Conservation (phyloP, 306 rosid species). For the Casuarina glauca region DNA sequence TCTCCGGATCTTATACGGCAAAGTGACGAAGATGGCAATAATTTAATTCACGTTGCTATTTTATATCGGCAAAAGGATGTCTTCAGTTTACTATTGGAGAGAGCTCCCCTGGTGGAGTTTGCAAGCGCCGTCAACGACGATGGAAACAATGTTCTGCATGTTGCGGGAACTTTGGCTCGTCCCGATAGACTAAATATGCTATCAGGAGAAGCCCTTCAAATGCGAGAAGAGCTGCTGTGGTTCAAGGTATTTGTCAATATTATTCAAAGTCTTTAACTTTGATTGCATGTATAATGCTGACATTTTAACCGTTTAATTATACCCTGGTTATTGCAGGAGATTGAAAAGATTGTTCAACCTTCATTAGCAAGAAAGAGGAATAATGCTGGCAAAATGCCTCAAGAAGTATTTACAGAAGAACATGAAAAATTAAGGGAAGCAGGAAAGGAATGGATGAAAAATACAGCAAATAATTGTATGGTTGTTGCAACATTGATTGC, state of each 20-base stretch:
- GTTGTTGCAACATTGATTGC: neutral
- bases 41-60: too few species aligned
- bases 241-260: neutral
- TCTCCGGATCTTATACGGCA: too few species aligned
- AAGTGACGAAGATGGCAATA: too few species aligned
- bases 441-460: slow-evolving; percentile 14
- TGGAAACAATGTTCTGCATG: too few species aligned
- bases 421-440: neutral
- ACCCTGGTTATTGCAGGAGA: neutral
- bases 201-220: neutral
- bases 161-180: too few species aligned
- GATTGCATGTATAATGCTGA: too few species aligned
- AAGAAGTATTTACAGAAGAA: neutral
- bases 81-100: too few species aligned
- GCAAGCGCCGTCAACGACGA: too few species aligned
- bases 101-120: too few species aligned
- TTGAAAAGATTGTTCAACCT: neutral
- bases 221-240: neutral
- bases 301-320: neutral
- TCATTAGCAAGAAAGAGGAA: neutral
- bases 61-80: too few species aligned
- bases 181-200: neutral
- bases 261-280: too few species aligned
- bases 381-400: neutral
- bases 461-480: neutral